These are phyloP conservation scores for Globisporangium spiculum DNA, from an alignment of 352 stramenopile species.

Conservation along the genomic window DNA sequence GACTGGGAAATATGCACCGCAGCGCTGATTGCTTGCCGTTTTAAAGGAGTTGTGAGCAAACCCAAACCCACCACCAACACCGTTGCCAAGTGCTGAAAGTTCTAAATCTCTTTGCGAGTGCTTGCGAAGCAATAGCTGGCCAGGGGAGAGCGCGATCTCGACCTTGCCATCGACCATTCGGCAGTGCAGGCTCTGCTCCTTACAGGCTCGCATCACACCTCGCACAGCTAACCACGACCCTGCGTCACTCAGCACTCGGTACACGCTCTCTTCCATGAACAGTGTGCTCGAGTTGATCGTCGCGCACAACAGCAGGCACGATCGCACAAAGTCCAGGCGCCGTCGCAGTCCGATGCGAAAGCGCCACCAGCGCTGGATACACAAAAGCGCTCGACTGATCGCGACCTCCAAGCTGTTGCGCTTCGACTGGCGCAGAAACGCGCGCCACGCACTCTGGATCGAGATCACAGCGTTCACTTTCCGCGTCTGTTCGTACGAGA, in stretches of 20 bases:
- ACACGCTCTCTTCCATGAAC: conserved; percentile 66
- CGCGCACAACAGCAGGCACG: conserved; percentile 45
- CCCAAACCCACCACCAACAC: not conserved
- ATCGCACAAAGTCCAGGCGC: conserved; percentile 46
- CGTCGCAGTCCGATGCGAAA: conserved; percentile 38
- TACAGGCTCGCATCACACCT: conserved; percentile 28
- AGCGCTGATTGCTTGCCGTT: conserved; percentile 31
- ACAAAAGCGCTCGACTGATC: conserved; percentile 47
- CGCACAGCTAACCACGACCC: conserved; percentile 33
- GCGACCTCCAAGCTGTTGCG: conserved; percentile 49
- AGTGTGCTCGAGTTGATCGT: conserved; percentile 61
- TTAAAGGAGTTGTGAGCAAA: not conserved
- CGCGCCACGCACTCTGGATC: conserved; percentile 63
- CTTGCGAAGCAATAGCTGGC: conserved; percentile 38
- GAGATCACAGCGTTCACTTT: conserved; percentile 39
- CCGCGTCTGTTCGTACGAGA: conserved; percentile 54
- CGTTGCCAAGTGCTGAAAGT: not conserved
- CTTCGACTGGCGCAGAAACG: conserved; percentile 30
- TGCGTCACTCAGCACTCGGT: conserved; percentile 32
- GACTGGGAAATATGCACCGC: conserved; percentile 46
- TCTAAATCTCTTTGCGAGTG: not conserved
- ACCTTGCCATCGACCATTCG: conserved; percentile 37
- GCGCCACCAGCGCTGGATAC: conserved; percentile 76
- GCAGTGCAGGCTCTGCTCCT: conserved; percentile 51
- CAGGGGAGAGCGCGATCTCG: conserved; percentile 41